These are phyloP conservation scores for Pharnaceum exiguum DNA, from an alignment of 148 eudicot species.

Conservation along the genomic window DNA sequence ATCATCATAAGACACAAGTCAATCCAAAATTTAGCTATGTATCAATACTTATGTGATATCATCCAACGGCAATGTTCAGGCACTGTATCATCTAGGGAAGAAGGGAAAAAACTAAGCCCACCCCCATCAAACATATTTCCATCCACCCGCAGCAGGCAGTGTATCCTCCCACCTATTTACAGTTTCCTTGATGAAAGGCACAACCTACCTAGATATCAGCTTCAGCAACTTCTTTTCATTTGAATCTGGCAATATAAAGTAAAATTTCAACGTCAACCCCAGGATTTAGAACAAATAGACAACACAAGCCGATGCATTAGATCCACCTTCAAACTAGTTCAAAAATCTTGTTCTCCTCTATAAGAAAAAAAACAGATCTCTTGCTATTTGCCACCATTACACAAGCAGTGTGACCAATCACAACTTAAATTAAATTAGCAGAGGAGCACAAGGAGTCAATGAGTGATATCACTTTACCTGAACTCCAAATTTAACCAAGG, in stretches of 20 bases:
- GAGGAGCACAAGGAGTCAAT: no score
- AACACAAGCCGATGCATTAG: neutral
- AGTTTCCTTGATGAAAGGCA: constrained; percentile 14
- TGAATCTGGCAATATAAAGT: neutral
- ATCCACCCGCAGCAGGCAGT: constrained; percentile 1
- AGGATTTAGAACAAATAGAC: neutral
- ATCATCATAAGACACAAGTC: no score
- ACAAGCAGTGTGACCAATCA: no score
- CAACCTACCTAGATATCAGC: neutral
- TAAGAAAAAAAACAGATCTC: no score
- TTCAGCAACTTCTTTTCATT: constrained; percentile 1
- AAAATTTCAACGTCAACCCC: neutral
- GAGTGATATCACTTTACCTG: no score
- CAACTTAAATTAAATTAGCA: no score
- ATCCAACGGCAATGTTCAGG: neutral
- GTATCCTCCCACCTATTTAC: constrained; percentile 22
- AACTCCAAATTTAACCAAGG: no score
- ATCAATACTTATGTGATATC: neutral
- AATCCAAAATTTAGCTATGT: neutral
- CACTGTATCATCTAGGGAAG: constrained; percentile 6
- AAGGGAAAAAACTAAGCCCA: neutral
- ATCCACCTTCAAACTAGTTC: no score
- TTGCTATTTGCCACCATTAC: no score
- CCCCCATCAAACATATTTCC: constrained; percentile 1
- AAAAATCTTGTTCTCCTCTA: no score